Evolutionary conservation across 2,329 filamentous ascomycete species (phyloP).

Genomic region (Cryphonectria japonica): DNA sequence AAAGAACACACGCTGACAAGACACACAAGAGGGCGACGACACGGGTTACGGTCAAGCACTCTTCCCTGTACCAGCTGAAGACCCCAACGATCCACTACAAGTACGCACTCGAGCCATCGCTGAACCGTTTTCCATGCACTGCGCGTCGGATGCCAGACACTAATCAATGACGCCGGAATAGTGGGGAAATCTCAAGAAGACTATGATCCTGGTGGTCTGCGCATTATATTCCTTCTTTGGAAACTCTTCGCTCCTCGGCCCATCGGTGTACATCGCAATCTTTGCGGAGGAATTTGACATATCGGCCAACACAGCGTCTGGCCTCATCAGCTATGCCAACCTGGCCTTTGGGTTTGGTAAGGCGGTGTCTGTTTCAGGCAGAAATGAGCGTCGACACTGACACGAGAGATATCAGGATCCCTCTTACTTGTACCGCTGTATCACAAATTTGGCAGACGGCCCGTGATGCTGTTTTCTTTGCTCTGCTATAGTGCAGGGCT

Average conservation of each 20-base stretch:
- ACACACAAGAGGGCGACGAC: conserved; percentile 42
- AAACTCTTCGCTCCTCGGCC: conserved; percentile 59
- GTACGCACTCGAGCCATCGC: conserved; percentile 10
- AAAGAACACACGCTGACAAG: neutral
- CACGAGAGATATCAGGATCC: conserved; percentile 40
- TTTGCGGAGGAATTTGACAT: conserved; percentile 57
- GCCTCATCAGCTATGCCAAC: conserved; percentile 63
- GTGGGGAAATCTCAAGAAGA: conserved; percentile 61
- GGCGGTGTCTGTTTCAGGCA: neutral
- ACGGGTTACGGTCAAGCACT: conserved; percentile 63
- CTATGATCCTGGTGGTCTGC: conserved; percentile 57
- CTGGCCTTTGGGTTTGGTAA: conserved; percentile 61
- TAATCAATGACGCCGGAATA: conserved; percentile 32
- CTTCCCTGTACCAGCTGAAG: conserved; percentile 62
- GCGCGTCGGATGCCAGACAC: too few relatives aligned
- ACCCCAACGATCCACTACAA: conserved; percentile 61
- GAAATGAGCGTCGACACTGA: neutral
- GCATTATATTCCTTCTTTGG: conserved; percentile 62
- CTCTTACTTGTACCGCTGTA: conserved; percentile 62
- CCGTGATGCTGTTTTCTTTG: conserved; percentile 47
- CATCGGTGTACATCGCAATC: conserved; percentile 61
- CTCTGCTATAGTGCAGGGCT: conserved; percentile 45
- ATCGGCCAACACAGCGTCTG: conserved; percentile 54
- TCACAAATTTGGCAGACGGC: conserved; percentile 50
- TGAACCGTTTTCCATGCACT: neutral